phyloP scores from a whole-genome alignment of 306 rosid species.

The Dryas drummondii region DNA sequence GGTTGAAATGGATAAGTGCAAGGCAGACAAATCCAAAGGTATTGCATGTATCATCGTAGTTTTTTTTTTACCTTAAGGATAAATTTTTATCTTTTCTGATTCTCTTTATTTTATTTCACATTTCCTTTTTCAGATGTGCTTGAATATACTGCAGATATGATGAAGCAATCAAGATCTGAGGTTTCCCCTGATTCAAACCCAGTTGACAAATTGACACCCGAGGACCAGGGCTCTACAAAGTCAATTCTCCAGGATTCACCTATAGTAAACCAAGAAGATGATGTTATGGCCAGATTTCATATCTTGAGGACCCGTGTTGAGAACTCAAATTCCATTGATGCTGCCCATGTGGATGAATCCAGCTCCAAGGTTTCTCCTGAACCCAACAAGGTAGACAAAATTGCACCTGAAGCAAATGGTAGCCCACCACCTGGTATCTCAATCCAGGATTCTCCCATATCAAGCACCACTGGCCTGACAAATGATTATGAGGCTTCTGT shows the following conservation, averaged over 20 bases:
- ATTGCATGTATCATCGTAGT: background rate
- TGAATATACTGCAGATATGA: constrained; percentile 37
- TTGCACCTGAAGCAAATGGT: constrained; percentile 20
- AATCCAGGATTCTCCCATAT: constrained; percentile 30
- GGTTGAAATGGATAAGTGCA: constrained; percentile 61
- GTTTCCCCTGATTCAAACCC: constrained; percentile 33
- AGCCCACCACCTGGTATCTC: constrained; percentile 26
- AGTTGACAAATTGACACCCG: constrained; percentile 32
- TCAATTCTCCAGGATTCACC: constrained; percentile 29
- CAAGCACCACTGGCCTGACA: constrained; percentile 23
- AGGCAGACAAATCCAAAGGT: constrained; percentile 52
- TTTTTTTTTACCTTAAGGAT: background rate
- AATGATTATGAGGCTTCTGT: constrained; percentile 58
- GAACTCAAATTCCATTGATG: constrained; percentile 18
- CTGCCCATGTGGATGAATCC: constrained; percentile 26
- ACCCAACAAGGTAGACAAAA: constrained; percentile 29
- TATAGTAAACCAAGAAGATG: constrained; percentile 29
- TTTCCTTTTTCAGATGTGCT: constrained; percentile 28
- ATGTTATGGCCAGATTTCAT: constrained; percentile 41
- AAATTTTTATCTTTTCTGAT: background rate
- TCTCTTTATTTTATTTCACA: constrained; percentile 14
- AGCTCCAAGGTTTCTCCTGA: constrained; percentile 33
- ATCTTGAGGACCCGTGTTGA: constrained; percentile 34
- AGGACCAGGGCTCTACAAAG: constrained; percentile 32
- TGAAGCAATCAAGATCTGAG: constrained; percentile 34